Conservation (phyloP, 2,329 filamentous ascomycete species). For the Colletotrichum brevisporum region DNA sequence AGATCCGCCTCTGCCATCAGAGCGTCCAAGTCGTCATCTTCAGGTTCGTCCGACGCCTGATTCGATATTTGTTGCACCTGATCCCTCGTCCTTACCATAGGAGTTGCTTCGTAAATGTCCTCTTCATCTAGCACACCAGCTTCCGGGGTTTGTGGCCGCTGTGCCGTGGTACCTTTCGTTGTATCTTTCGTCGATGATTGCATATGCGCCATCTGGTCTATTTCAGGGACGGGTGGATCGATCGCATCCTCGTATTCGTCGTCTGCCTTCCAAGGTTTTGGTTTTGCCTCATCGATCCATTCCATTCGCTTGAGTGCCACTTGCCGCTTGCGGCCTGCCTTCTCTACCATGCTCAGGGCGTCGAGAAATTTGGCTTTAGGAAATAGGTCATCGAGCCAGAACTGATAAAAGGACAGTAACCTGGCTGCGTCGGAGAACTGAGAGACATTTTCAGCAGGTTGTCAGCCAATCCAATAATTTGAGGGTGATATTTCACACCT, state of each 20-base stretch:
- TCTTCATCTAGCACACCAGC: conserved; percentile 60
- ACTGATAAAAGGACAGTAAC: conserved; percentile 90
- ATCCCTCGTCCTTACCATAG: conserved; percentile 44
- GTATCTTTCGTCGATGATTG: conserved; percentile 51
- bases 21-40: conserved; percentile 60
- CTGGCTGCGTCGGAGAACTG: conserved; percentile 88
- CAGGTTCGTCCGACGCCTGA: conserved; percentile 42
- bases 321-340: conserved; percentile 86
- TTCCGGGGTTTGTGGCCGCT: conserved; percentile 48
- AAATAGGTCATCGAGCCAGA: conserved; percentile 97
- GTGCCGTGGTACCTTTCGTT: conserved; percentile 54
- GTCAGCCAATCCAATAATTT: neutral
- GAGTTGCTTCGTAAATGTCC: conserved; percentile 70
- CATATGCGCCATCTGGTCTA: conserved; percentile 44
- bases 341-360: conserved; percentile 91
- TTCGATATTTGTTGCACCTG: neutral
- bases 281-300: conserved; percentile 86
- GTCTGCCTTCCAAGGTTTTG: conserved; percentile 55
- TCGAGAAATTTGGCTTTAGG: conserved; percentile 95
- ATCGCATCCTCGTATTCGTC: conserved; percentile 43
- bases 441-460: neutral
- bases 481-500: conserved; percentile 65
- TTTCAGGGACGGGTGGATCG: conserved; percentile 46
- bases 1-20: conserved; percentile 56
- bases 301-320: conserved; percentile 81